Percentiles rank a stretch among this genome's conserved stretches.
Evolutionary conservation across 345 rosid genomes (phyloP).

Genomic region (Linum usitatissimum): DNA sequence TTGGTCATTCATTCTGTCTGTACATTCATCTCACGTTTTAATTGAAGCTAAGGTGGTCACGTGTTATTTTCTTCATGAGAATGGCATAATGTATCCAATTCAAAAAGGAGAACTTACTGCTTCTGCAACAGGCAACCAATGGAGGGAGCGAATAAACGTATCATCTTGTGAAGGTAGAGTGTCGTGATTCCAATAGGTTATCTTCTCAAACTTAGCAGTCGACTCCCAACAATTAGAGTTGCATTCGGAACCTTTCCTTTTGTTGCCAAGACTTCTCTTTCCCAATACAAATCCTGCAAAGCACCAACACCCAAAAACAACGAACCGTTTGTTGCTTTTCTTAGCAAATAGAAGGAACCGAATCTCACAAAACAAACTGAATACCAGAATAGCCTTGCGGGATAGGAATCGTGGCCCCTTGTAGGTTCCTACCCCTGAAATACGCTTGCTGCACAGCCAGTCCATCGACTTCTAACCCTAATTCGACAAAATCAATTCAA

Average conservation of each 20-base stretch:
- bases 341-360: background rate
- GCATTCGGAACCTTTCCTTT: constrained; percentile 38
- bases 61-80: background rate
- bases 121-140: constrained; percentile 62
- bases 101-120: constrained; percentile 36
- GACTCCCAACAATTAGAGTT: constrained; percentile 48
- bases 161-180: constrained; percentile 67
- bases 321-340: background rate
- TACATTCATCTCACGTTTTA: background rate
- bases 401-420: constrained; percentile 51
- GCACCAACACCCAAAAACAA: constrained; percentile 4
- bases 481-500: background rate
- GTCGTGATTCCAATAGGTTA: constrained; percentile 89
- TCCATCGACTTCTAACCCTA: constrained; percentile 57
- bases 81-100: background rate
- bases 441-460: constrained; percentile 53
- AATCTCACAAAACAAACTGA: background rate
- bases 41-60: background rate
- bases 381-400: constrained; percentile 70
- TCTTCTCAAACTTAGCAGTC: constrained; percentile 57
- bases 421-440: constrained; percentile 80
- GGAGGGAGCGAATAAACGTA: constrained; percentile 56
- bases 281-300: constrained; percentile 63
- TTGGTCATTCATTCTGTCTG: background rate
- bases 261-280: constrained; percentile 41